Evolutionary conservation across 371 early-diverging fungal species (phyloP).

Genomic region (Mucor racemosus): DNA sequence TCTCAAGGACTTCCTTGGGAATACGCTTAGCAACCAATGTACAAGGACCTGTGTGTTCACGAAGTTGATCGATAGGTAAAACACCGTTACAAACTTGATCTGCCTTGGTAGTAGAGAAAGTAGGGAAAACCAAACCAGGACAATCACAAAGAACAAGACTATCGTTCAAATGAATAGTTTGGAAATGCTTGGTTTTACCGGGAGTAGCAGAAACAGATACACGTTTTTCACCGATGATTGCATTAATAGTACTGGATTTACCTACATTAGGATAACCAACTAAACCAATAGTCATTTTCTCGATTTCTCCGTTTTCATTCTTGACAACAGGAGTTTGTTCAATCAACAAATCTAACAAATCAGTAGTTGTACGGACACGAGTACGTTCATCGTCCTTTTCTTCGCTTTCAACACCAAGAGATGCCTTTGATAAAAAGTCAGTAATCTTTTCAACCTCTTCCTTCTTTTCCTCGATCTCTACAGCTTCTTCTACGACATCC

Average conservation of each 20-base stretch:
- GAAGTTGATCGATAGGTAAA: conserved; percentile 97
- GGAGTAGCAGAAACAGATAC: conserved; percentile 99
- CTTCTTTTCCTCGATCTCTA: conserved; percentile 26
- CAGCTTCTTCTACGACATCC: conserved; percentile 33
- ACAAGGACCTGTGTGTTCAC: conserved; percentile 94
- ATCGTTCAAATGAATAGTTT: conserved; percentile 88
- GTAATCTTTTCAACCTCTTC: conserved; percentile 39
- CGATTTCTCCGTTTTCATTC: conserved; percentile 36
- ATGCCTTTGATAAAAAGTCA: conserved; percentile 20
- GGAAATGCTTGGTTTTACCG: conserved; percentile 99
- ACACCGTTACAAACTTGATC: conserved; percentile 99
- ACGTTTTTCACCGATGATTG: conserved; percentile 92
- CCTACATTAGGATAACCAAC: conserved; percentile 99
- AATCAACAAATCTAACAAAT: conserved; percentile 51
- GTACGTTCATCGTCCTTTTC: conserved; percentile 47
- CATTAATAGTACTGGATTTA: conserved; percentile 99
- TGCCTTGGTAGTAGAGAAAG: conserved; percentile 96
- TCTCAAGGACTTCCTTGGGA: conserved; percentile 90
- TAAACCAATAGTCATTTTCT: conserved; percentile 88
- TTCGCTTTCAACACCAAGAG: conserved; percentile 19
- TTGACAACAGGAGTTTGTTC: conserved; percentile 39
- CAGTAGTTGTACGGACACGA: conserved; percentile 51
- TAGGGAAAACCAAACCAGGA: conserved; percentile 99
- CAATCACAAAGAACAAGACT: conserved; percentile 96
- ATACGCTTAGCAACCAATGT: conserved; percentile 83